A percentile compares a stretch with the other conserved stretches of the same genome.
Conservation (phyloP, 345 rosid species). For the Murraya koenigii region DNA sequence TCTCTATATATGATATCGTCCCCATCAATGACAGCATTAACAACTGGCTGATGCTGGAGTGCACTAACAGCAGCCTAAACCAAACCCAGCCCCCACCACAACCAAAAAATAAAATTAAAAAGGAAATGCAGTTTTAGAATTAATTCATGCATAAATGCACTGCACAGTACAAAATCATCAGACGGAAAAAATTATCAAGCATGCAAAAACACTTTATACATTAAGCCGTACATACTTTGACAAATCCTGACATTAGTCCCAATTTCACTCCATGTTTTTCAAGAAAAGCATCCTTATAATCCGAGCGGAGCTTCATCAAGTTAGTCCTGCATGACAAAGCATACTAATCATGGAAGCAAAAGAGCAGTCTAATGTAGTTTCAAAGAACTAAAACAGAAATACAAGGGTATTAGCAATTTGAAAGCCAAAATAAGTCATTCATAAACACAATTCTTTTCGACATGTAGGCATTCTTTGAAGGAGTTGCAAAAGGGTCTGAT, state of each 20-base stretch:
- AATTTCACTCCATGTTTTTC: slow-evolving; percentile 98
- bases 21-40: slow-evolving; percentile 98
- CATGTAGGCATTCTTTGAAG: not conserved
- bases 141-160: not conserved
- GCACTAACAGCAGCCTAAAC: slow-evolving; percentile 96
- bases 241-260: slow-evolving; percentile 97
- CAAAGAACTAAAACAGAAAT: not conserved
- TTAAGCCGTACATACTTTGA: slow-evolving; percentile 48
- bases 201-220: not conserved
- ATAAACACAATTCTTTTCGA: not conserved
- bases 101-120: not conserved
- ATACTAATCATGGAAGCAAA: slow-evolving; percentile 1
- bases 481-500: not conserved
- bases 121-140: not conserved
- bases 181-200: not conserved
- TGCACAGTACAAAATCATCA: not conserved
- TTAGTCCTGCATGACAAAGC: slow-evolving; percentile 64
- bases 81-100: not conserved
- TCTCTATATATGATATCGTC: slow-evolving; percentile 98
- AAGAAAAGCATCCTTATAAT: slow-evolving; percentile 90
- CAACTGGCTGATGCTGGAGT: slow-evolving; percentile 89
- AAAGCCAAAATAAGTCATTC: not conserved
- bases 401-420: not conserved
- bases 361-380: not conserved
- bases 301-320: slow-evolving; percentile 95